A percentile compares a stretch with the other conserved stretches of the same genome.
phyloP scores from a whole-genome alignment of 768 basidiomycete species.

The Boletus eberwhitei region DNA sequence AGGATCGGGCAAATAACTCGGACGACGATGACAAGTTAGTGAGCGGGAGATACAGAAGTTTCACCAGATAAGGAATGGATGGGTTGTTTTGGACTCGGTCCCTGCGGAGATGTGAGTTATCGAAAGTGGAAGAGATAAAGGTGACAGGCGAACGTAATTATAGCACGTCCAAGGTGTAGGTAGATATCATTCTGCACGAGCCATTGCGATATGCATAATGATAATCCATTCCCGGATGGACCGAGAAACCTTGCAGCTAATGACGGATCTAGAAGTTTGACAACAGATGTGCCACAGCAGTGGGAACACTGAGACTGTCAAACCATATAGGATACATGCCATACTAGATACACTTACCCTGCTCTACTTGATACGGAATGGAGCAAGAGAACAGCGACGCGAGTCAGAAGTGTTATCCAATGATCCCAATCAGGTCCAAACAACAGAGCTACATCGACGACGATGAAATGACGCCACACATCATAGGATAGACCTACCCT shows the following conservation, averaged over 20 bases:
- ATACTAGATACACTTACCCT: conserved; percentile 39
- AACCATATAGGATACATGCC: neutral
- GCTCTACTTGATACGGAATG: conserved; percentile 47
- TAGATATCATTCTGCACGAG: conserved; percentile 50
- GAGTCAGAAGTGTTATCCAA: conserved; percentile 62
- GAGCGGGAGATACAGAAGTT: conserved; percentile 26
- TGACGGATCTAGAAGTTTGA: conserved; percentile 39
- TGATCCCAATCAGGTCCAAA: conserved; percentile 41
- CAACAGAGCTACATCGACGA: conserved; percentile 34
- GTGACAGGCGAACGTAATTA: conserved; percentile 45
- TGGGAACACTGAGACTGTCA: conserved; percentile 40
- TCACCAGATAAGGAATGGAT: conserved; percentile 29
- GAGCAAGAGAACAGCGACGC: conserved; percentile 47
- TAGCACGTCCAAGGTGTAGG: conserved; percentile 15
- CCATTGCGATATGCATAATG: conserved; percentile 40
- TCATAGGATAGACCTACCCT: conserved; percentile 10
- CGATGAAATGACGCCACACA: neutral
- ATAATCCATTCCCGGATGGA: conserved; percentile 29
- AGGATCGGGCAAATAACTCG: conserved; percentile 23
- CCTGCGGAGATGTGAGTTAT: conserved; percentile 35
- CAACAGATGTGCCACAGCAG: conserved; percentile 45
- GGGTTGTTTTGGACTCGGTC: conserved; percentile 50
- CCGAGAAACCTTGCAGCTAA: conserved; percentile 20
- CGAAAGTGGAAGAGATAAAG: neutral
- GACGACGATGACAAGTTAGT: conserved; percentile 32